Percentiles rank a stretch among this genome's conserved stretches.
Evolutionary conservation across 208 protist genomes (phyloP).

Genomic region (Phytomonas francai): DNA sequence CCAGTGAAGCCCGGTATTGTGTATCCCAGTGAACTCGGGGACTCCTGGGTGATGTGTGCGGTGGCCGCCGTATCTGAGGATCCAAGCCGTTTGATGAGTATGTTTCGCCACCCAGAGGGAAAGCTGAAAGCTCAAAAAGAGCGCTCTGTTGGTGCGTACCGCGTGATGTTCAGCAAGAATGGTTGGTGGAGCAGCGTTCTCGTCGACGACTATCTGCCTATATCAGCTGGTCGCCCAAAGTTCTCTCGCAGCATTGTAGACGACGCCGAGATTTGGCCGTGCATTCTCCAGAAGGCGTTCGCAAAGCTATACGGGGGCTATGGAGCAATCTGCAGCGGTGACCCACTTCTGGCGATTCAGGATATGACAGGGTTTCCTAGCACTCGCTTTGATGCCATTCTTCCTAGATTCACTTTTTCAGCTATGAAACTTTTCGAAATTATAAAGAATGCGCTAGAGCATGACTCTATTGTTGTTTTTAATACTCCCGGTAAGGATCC

Average conservation of each 20-base stretch:
- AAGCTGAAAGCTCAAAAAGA: slow-evolving; percentile 44
- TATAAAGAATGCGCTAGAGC: slow-evolving; percentile 22
- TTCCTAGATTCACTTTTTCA: slow-evolving; percentile 17
- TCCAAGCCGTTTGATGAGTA: slow-evolving; percentile 27
- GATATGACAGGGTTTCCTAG: slow-evolving; percentile 74
- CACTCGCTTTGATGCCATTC: slow-evolving; percentile 50
- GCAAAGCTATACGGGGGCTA: slow-evolving; percentile 86
- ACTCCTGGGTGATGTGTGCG: slow-evolving; percentile 72
- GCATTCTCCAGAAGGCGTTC: slow-evolving; percentile 83
- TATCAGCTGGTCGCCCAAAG: slow-evolving; percentile 35
- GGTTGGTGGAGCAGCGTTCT: slow-evolving; percentile 71
- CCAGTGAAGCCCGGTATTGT: slow-evolving; percentile 30
- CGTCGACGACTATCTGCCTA: slow-evolving; percentile 80
- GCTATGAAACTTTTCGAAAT: slow-evolving; percentile 40
- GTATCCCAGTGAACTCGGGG: slow-evolving; percentile 52
- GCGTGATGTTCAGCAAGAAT: slow-evolving; percentile 77
- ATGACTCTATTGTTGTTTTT: slow-evolving; percentile 59
- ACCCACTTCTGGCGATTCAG: slow-evolving; percentile 75
- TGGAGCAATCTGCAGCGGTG: slow-evolving; percentile 60
- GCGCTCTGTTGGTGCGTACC: slow-evolving; percentile 62
- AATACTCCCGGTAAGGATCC: slow-evolving; percentile 56
- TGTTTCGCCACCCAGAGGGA: slow-evolving; percentile 60
- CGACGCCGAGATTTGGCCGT: slow-evolving; percentile 73
- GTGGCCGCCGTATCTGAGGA: slow-evolving; percentile 46
- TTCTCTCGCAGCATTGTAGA: slow-evolving; percentile 51